Evolutionary conservation across 805 yeast genomes (phyloP).

Genomic region (Teunomyces atbi): DNA sequence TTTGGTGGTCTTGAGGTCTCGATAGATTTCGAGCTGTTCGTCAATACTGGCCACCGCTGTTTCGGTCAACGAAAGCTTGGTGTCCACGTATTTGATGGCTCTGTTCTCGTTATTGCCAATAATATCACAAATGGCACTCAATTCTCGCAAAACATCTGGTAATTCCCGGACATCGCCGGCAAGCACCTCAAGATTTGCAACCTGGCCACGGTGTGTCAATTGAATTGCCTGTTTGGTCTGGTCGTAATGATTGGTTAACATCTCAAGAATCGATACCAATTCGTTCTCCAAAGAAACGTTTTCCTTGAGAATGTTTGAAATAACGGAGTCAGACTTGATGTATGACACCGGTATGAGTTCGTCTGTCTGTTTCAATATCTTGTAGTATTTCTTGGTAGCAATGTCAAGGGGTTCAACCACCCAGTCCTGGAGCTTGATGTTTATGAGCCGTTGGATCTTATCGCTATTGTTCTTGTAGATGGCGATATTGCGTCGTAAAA

Average conservation of each 20-base stretch:
- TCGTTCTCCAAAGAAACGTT: constrained; percentile 59
- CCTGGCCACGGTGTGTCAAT: constrained; percentile 28
- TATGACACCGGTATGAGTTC: constrained; percentile 17
- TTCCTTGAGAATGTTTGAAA: constrained; percentile 32
- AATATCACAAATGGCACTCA: constrained; percentile 38
- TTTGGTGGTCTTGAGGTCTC: constrained; percentile 22
- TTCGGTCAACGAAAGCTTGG: constrained; percentile 14
- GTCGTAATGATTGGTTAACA: constrained; percentile 80
- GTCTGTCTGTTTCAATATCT: constrained; percentile 16
- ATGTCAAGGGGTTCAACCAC: constrained; percentile 14
- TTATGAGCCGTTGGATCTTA: constrained; percentile 17
- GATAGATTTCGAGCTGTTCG: constrained; percentile 16
- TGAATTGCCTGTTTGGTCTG: constrained; percentile 58
- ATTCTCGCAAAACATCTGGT: constrained; percentile 51
- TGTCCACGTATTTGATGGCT: constrained; percentile 21
- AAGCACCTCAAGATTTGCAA: constrained; percentile 39
- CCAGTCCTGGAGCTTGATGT: constrained; percentile 15
- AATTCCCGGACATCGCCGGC: constrained; percentile 55
- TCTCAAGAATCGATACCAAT: constrained; percentile 64
- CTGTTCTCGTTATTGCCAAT: constrained; percentile 34
- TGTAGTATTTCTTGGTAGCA: constrained; percentile 13
- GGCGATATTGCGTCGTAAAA: constrained; percentile 23
- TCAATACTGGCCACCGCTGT: constrained; percentile 13
- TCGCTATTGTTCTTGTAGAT: constrained; percentile 26
- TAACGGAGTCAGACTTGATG: constrained; percentile 15